Percentiles rank a stretch among this genome's conserved stretches.
Evolutionary conservation across 1,284 basidiomycete genomes (phyloP).

Genomic region (Cryptococcus sp.): DNA sequence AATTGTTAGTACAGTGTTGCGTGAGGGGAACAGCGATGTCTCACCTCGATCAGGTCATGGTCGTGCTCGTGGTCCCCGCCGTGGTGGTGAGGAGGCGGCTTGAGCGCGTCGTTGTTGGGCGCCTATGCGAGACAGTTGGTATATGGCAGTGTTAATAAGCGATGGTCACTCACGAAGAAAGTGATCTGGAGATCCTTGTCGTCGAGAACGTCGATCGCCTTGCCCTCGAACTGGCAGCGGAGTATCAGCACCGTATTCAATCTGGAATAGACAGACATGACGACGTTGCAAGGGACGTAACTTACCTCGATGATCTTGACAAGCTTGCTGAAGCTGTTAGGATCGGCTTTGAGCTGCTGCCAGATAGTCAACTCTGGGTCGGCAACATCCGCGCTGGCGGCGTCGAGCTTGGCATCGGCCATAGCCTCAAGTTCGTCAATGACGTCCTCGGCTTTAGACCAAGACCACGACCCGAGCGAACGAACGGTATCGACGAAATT

Average conservation of each 20-base stretch:
- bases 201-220: constrained; percentile 47
- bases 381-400: constrained; percentile 16
- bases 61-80: constrained; percentile 39
- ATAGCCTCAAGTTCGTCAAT: constrained; percentile 25
- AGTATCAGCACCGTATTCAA: background rate
- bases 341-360: constrained; percentile 47
- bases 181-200: constrained; percentile 48
- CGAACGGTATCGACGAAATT: constrained; percentile 29
- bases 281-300: background rate
- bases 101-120: constrained; percentile 51
- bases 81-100: constrained; percentile 37
- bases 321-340: constrained; percentile 48
- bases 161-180: constrained; percentile 46
- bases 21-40: background rate
- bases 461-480: constrained; percentile 34
- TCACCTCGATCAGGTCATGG: constrained; percentile 26
- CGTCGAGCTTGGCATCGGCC: constrained; percentile 7
- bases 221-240: constrained; percentile 36
- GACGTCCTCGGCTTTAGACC: constrained; percentile 35
- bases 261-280: background rate
- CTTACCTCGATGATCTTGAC: constrained; percentile 51
- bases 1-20: background rate
- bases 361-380: constrained; percentile 47
- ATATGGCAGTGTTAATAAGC: background rate
- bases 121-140: constrained; percentile 20